Evolutionary conservation across 108 stramenopile genomes (phyloP), one percentile per base, ranked within the genome.

Genomic region (Cyclotella choctawhatcheeana): DNA sequence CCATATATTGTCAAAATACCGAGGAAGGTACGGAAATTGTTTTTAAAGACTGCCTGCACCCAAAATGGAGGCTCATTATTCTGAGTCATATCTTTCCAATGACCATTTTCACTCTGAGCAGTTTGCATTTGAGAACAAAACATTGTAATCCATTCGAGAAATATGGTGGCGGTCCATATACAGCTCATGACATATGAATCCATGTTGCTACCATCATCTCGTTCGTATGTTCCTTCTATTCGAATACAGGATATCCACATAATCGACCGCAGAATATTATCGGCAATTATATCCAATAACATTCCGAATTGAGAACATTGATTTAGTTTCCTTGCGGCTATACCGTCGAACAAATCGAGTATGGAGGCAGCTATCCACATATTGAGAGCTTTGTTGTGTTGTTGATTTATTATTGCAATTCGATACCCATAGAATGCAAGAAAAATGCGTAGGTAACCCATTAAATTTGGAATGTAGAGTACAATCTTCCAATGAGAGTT

Each of bases 121-220:
- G 14, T 69, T 73, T 53, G 85, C 79, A 47, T 68, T 83, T 50
- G 82, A 20, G 77, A 78, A 44, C 77, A 81, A 31, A 86, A 37
- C 79, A 86, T 83, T 22, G 88, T 89, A 26, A 67, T 78, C 88
- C 88, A 89, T 76, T 89, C 88, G 48, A 86, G 34, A 64, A 69
- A 82, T 30, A 76, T 68, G 27, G 85, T 64, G 12, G 81, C 44
- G 27, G 44, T 25, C 58, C 51, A 77, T 24, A 59, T 21, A 32
- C 40, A 68, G 1, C 53, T 24, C 52, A 33, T 22, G 3, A 14
- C 16, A 34, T 14, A 50, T 31, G 50, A 74, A 58, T 10, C n/a
- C n/a, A n/a, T n/a, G n/a, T n/a, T n/a, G n/a, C n/a, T n/a, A n/a
- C n/a, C 20, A 55, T 34, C 35, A 56, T 69, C 62, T 25, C 33